Conservation (phyloP, 2,329 filamentous ascomycete species). For the Monilinia vaccinii-corymbosi region DNA sequence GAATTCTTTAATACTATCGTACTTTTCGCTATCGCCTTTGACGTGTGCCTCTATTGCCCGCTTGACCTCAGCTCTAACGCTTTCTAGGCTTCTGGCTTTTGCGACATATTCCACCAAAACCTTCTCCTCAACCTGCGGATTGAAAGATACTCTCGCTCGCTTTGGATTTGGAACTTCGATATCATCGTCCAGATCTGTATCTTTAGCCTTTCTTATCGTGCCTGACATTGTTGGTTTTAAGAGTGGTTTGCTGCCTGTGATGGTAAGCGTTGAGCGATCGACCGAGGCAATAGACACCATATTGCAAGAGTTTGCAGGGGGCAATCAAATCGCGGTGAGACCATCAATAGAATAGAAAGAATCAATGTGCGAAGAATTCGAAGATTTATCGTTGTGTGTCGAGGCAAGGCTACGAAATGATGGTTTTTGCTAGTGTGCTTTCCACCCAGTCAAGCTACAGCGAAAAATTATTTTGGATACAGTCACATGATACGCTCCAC, state of each 20-base stretch:
- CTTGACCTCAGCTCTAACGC: constrained; percentile 27
- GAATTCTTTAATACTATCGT: constrained; percentile 51
- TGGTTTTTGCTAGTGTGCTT: constrained; percentile 8
- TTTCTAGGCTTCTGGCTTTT: constrained; percentile 22
- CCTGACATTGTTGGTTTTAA: constrained; percentile 24
- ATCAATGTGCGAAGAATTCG: not conserved
- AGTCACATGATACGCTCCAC: constrained; percentile 1
- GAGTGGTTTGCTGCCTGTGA: constrained; percentile 21
- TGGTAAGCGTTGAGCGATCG: not conserved
- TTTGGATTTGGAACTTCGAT: constrained; percentile 24
- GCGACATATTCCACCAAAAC: constrained; percentile 25
- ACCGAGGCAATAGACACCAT: constrained; percentile 6
- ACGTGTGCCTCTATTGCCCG: constrained; percentile 44
- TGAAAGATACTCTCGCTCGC: constrained; percentile 27
- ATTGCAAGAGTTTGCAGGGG: not conserved
- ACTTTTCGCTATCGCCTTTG: constrained; percentile 49
- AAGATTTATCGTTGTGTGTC: not conserved
- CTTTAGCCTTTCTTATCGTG: constrained; percentile 23
- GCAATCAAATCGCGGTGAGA: not conserved
- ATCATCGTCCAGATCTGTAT: constrained; percentile 23
- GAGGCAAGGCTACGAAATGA: not conserved
- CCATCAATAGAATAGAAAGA: constrained; percentile 4
- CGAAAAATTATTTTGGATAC: constrained; percentile 5
- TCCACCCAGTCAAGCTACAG: not conserved
- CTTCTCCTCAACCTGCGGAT: constrained; percentile 28